phyloP scores from a whole-genome alignment of 2,329 filamentous ascomycete genomes.

The Fusarium praegraminearum region DNA sequence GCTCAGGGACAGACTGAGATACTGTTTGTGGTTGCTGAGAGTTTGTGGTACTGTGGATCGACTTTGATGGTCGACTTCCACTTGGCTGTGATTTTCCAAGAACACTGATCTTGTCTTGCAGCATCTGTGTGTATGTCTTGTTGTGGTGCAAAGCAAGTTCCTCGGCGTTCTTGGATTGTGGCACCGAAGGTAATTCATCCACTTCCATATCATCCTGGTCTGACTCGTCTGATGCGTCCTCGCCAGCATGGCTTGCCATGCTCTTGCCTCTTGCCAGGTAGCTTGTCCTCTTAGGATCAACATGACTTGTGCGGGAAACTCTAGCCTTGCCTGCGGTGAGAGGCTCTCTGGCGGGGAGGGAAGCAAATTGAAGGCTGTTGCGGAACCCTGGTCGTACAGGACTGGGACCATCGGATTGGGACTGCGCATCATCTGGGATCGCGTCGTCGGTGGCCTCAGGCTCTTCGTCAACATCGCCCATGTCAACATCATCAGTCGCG shows the following conservation, averaged over 20 bases:
- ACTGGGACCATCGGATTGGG: constrained; percentile 77
- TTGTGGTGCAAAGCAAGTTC: constrained; percentile 66
- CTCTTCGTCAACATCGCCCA: constrained; percentile 29
- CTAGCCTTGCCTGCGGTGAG: constrained; percentile 82
- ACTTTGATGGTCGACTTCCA: constrained; percentile 62
- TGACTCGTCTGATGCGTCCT: constrained; percentile 59
- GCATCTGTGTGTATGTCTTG: constrained; percentile 91
- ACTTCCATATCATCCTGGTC: constrained; percentile 67
- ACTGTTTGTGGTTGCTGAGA: constrained; percentile 47
- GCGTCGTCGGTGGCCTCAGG: constrained; percentile 20
- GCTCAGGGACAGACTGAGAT: constrained; percentile 48
- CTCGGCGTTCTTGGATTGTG: constrained; percentile 59
- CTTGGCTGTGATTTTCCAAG: constrained; percentile 69
- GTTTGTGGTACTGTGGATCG: constrained; percentile 55
- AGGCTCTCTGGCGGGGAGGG: constrained; percentile 90
- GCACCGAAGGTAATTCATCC: constrained; percentile 57
- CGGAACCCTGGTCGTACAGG: constrained; percentile 81
- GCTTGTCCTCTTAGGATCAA: constrained; percentile 79
- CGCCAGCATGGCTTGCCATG: constrained; percentile 64
- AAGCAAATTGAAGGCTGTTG: constrained; percentile 95
- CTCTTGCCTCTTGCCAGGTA: constrained; percentile 83
- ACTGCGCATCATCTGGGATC: constrained; percentile 62
- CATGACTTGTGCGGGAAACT: constrained; percentile 80
- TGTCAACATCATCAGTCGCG: constrained; percentile 1
- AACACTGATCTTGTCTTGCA: constrained; percentile 92